A percentile compares a stretch with the other conserved stretches of the same genome.
Conservation (phyloP, 2,329 filamentous ascomycete genomes). For the Monosporascus sp. region DNA sequence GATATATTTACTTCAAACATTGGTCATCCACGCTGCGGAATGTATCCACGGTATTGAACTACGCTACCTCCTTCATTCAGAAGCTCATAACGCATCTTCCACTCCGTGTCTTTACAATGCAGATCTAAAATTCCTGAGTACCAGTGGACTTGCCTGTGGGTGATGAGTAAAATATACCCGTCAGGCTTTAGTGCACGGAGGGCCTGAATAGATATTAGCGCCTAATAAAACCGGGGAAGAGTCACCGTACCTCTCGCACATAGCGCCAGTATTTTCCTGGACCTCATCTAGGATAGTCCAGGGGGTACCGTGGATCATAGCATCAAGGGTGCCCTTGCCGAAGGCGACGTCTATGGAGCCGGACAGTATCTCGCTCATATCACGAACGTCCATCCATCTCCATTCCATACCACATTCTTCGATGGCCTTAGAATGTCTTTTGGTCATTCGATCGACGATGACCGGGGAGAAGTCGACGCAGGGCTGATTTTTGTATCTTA, state of each 20-base stretch:
- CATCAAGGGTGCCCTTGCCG: constrained; percentile 51
- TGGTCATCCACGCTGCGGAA: too few species aligned
- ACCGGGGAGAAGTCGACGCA: constrained; percentile 53
- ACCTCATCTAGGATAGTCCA: constrained; percentile 49
- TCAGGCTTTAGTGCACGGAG: constrained; percentile 41
- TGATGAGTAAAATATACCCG: constrained; percentile 18
- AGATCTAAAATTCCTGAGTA: too few species aligned
- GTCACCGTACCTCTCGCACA: constrained; percentile 38
- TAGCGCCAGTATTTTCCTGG: constrained; percentile 42
- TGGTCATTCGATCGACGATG: constrained; percentile 47
- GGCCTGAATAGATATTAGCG: constrained; percentile 27
- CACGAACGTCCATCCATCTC: constrained; percentile 45
- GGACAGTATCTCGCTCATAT: constrained; percentile 37
- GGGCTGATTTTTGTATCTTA: constrained; percentile 46
- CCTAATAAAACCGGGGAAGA: neutral
- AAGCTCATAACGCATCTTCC: too few species aligned
- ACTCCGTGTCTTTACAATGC: too few species aligned
- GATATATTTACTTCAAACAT: too few species aligned
- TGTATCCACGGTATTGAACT: too few species aligned
- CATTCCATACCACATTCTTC: constrained; percentile 38
- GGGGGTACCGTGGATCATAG: constrained; percentile 49
- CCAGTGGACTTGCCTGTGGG: too few species aligned
- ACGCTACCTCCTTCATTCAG: too few species aligned
- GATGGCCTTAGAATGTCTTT: constrained; percentile 30
- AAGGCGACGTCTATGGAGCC: constrained; percentile 49